Conservation (phyloP, 148 eudicot genomes). For the Euryodendron excelsum region DNA sequence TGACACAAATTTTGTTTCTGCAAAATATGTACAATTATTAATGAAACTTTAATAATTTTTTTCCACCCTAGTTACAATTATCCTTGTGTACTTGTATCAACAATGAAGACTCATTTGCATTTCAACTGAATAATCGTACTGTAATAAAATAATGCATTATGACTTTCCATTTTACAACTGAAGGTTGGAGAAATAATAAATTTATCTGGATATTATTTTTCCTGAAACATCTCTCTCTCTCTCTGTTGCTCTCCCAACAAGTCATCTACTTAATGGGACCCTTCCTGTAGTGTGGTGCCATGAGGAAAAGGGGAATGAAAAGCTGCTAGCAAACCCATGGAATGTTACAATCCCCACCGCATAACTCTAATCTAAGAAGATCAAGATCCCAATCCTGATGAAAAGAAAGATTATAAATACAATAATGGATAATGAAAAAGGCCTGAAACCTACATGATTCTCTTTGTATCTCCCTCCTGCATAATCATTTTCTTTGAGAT, state of each 20-base stretch:
- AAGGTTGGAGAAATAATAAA: neutral
- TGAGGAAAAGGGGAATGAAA: neutral
- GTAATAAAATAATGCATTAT: neutral
- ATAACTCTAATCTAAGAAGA: constrained; percentile 8
- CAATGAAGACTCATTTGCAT: neutral
- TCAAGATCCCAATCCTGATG: too few relatives aligned
- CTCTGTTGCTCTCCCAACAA: neutral
- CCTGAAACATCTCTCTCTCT: neutral
- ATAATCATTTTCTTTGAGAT: neutral
- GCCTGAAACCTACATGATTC: too few relatives aligned
- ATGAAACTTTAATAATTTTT: neutral
- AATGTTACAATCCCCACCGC: neutral
- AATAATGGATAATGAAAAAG: too few relatives aligned
- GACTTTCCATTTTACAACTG: neutral
- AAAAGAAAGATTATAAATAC: too few relatives aligned
- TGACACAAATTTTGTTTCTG: neutral
- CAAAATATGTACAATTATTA: neutral
- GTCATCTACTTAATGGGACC: too few relatives aligned
- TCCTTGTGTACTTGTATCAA: neutral
- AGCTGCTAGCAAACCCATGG: neutral
- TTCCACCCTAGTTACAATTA: neutral
- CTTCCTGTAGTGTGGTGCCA: too few relatives aligned
- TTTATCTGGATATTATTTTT: neutral
- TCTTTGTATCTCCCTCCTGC: too few relatives aligned
- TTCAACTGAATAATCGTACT: neutral